Evolutionary conservation across 148 eudicot genomes (phyloP).

Genomic region (Spergularia bocconei): DNA sequence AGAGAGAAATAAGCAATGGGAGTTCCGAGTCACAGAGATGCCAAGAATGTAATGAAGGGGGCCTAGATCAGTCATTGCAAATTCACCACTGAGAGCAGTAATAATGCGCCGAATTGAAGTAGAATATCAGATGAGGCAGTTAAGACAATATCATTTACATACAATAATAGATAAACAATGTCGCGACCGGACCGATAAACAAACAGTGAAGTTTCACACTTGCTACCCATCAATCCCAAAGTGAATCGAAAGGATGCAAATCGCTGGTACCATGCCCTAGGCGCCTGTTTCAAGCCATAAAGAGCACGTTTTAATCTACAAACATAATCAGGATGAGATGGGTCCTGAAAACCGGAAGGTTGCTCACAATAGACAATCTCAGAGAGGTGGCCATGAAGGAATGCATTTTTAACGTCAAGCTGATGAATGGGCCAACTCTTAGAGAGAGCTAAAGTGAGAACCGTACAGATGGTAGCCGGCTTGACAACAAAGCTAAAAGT

Average conservation of each 20-base stretch:
- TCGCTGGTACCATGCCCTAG: conserved; percentile 1
- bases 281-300: conserved; percentile 6
- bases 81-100: background rate
- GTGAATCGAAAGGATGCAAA: background rate
- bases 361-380: conserved; percentile 10
- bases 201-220: background rate
- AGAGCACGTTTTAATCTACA: conserved; percentile 3
- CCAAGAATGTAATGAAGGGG: background rate
- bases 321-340: background rate
- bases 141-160: background rate
- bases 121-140: background rate
- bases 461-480: background rate
- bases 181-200: background rate
- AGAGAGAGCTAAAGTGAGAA: background rate
- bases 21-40: background rate
- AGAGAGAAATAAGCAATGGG: no score
- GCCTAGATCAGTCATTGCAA: background rate
- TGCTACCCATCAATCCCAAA: background rate
- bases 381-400: background rate
- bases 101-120: background rate
- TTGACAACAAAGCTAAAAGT: background rate
- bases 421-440: background rate
- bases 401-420: no score
- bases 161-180: background rate
- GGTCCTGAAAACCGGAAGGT: conserved; percentile 1